Percentiles rank a stretch among this genome's conserved stretches.
Evolutionary conservation across 225 moss, liverwort and hornwort genomes (phyloP).

Genomic region (Bryoerythrophyllum caledonicum): DNA sequence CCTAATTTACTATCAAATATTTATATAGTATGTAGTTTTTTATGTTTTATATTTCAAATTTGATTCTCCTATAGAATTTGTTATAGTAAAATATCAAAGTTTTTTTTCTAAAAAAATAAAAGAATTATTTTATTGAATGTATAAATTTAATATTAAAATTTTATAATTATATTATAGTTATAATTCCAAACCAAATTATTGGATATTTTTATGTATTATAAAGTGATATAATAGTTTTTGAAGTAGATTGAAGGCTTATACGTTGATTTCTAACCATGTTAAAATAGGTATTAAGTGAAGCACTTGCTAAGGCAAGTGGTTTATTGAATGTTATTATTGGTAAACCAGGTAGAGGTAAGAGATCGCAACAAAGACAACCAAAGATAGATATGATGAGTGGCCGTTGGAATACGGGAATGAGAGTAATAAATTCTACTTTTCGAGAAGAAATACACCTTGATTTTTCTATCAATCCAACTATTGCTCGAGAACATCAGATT

Average conservation of each 20-base stretch:
- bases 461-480: conserved; percentile 43
- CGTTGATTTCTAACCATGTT: not conserved
- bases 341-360: conserved; percentile 11
- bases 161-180: not conserved
- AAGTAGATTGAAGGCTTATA: not conserved
- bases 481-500: conserved; percentile 76
- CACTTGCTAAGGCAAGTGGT: conserved; percentile 49
- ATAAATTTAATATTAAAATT: no score
- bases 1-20: not conserved
- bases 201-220: not conserved
- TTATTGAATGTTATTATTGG: conserved; percentile 56
- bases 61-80: not conserved
- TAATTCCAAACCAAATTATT: not conserved
- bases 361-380: conserved; percentile 15
- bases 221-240: not conserved
- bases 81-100: not conserved
- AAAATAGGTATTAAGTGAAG: conserved; percentile 47
- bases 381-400: conserved; percentile 33
- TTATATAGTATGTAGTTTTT: not conserved
- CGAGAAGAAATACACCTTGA: conserved; percentile 40
- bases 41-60: not conserved
- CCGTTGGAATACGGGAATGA: conserved; percentile 29
- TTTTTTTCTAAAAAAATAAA: not conserved
- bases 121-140: not conserved
- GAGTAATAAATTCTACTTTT: conserved; percentile 17